A percentile compares a stretch with the other conserved stretches of the same genome.
phyloP scores from a whole-genome alignment of 345 rosid species.

The Heritiera littoralis region DNA sequence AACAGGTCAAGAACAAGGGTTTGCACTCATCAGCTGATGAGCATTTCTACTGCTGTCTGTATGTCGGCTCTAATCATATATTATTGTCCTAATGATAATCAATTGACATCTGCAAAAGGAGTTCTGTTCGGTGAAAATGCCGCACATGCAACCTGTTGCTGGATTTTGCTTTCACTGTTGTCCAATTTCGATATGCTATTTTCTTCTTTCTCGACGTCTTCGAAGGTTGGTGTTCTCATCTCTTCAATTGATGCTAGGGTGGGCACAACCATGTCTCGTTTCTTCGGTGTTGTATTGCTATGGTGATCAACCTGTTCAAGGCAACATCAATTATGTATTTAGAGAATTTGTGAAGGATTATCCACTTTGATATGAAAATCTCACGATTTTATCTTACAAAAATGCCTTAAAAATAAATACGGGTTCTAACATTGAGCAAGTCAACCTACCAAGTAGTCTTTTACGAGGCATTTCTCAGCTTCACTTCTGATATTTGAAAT shows the following conservation, averaged over 20 bases:
- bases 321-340: neutral
- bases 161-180: slow-evolving; percentile 39
- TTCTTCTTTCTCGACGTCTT: slow-evolving; percentile 34
- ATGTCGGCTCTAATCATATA: neutral
- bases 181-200: slow-evolving; percentile 30
- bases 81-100: neutral
- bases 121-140: slow-evolving; percentile 55
- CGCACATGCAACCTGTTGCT: slow-evolving; percentile 14
- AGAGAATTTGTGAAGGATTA: neutral
- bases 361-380: no score
- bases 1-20: neutral
- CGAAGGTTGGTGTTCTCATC: slow-evolving; percentile 41
- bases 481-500: slow-evolving; percentile 55
- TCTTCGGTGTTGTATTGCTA: slow-evolving; percentile 51
- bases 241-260: slow-evolving; percentile 71
- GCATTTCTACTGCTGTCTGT: slow-evolving; percentile 13
- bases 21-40: slow-evolving; percentile 49
- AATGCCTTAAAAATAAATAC: no score
- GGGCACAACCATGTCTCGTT: slow-evolving; percentile 56
- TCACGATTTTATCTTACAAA: no score
- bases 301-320: slow-evolving; percentile 58
- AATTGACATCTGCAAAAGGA: slow-evolving; percentile 69
- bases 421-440: neutral
- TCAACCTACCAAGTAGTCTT: slow-evolving; percentile 69
- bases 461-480: slow-evolving; percentile 69